Base-by-base conservation (phyloP, 2,329 filamentous ascomycete species). In the Clarireedia paspali region DNA sequence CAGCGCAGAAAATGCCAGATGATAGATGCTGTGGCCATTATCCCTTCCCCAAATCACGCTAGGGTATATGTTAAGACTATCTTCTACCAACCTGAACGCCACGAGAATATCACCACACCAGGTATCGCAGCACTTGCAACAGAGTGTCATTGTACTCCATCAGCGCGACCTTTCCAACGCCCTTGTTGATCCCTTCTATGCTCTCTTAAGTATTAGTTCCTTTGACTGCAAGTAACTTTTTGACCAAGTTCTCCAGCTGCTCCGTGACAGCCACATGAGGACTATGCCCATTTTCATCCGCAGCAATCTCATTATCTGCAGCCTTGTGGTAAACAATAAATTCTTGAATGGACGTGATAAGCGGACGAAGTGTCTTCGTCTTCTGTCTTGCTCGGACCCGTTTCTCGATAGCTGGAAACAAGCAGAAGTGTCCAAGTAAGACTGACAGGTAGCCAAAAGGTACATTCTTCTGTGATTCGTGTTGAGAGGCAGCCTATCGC, bases 371-470 rank as follows among this genome's bases (percentile, higher is more conserved):
- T 4, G 72, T 76, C 26, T 75, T 68, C 1, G 73, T 72, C 2
- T 75, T 74, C 27, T 83, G 70, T 9, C 68, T 66, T 4, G 60
- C 59, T 36, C 70, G 71, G 15, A 83, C 69, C 24, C 72, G 70
- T 9, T 63, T 54, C 44, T 75, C 73, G 5, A 78, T 74, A 2
- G 68, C 66, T 7, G 67, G 59, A 53, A 80, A 75, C 27, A 94
- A 75, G 63, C 84, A 91, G 24, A 96, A 74, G 62, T 91, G 94
- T 17, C 90, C 89, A 2, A 97, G 77, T 5, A 96, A 76, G 14
- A 96, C 85, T 0, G 90, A 85, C 24, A 96, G 77, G 68, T 96
- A 96, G 15, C 90, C 91, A 68, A 92, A 84, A 1, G 88, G 85
- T 27, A 97, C 90, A 63, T 91, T 90, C 50, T 87, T 79, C 58